Evolutionary conservation across 106 monocot species (phyloP).

Genomic region (Phalaenopsis aphrodite): DNA sequence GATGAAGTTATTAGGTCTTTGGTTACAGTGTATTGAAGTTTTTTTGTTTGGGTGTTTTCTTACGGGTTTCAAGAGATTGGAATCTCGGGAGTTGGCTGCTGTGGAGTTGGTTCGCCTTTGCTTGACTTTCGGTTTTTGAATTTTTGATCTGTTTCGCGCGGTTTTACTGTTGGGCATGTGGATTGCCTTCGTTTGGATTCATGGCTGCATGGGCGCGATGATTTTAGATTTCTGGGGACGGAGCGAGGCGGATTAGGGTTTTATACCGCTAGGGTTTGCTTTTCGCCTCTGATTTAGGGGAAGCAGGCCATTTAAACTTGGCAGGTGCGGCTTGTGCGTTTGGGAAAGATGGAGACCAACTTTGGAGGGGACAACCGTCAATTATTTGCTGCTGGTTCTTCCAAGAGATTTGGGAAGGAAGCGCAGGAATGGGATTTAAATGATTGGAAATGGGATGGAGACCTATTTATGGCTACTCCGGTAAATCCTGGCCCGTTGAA

Average conservation of each 20-base stretch:
- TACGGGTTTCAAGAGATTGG: neutral
- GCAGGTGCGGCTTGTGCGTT: neutral
- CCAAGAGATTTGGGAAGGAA: constrained; percentile 24
- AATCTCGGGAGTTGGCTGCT: neutral
- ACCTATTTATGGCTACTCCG: constrained; percentile 38
- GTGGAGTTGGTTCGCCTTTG: neutral
- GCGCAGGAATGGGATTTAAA: constrained; percentile 51
- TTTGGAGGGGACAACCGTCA: constrained; percentile 16
- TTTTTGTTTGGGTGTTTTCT: neutral
- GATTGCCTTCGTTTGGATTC: constrained; percentile 28
- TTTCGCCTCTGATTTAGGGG: neutral
- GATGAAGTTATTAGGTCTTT: neutral
- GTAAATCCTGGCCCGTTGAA: constrained; percentile 17
- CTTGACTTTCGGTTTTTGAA: neutral
- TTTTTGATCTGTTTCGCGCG: neutral
- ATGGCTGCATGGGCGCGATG: constrained; percentile 22
- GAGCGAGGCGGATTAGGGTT: constrained; percentile 23
- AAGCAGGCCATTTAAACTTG: too few species aligned
- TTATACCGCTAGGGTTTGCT: neutral
- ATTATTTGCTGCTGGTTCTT: constrained; percentile 17
- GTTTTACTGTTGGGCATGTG: constrained; percentile 19
- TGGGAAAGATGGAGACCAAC: constrained; percentile 31
- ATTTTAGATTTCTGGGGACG: constrained; percentile 39
- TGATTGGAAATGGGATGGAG: constrained; percentile 59
- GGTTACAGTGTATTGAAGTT: neutral